phyloP scores from a whole-genome alignment of 352 stramenopile species.

The Elongisporangium senticosum region DNA sequence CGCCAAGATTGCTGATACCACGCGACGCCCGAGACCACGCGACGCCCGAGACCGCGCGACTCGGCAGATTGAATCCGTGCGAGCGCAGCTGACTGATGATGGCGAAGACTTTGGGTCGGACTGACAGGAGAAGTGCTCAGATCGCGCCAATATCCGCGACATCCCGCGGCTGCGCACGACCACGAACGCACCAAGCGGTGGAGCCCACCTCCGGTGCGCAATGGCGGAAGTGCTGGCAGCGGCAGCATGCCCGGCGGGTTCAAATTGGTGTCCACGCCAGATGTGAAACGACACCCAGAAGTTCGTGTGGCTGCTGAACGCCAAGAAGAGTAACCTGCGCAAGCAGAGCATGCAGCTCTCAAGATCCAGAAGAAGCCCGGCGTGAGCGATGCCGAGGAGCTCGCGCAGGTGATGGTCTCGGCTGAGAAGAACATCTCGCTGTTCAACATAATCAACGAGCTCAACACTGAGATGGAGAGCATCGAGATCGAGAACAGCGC shows the following conservation, averaged over 20 bases:
- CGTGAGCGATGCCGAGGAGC: slow-evolving; percentile 72
- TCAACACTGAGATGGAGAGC: slow-evolving; percentile 88
- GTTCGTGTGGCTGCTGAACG: slow-evolving; percentile 64
- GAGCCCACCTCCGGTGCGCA: slow-evolving; percentile 8
- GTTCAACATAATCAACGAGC: slow-evolving; percentile 93
- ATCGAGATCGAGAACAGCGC: slow-evolving; percentile 84
- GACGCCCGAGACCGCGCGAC: slow-evolving; percentile 76
- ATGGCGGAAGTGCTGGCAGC: slow-evolving; percentile 6
- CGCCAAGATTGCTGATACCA: slow-evolving; percentile 60
- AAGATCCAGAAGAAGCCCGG: slow-evolving; percentile 89
- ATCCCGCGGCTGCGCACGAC: slow-evolving; percentile 57
- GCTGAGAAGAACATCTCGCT: slow-evolving; percentile 94
- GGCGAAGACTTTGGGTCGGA: slow-evolving; percentile 78
- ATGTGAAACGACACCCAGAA: slow-evolving; percentile 77
- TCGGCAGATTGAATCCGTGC: slow-evolving; percentile 69
- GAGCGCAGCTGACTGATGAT: slow-evolving; percentile 73
- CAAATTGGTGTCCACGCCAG: slow-evolving; percentile 55
- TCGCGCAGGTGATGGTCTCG: slow-evolving; percentile 79
- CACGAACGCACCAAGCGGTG: slow-evolving; percentile 37
- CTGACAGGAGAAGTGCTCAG: slow-evolving; percentile 79
- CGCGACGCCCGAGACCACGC: slow-evolving; percentile 82
- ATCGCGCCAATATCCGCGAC: slow-evolving; percentile 74
- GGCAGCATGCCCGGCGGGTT: slow-evolving; percentile 24
- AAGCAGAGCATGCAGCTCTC: slow-evolving; percentile 64
- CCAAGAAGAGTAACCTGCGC: slow-evolving; percentile 72